Evolutionary conservation across 768 basidiomycete genomes (phyloP), one percentile per base, ranked within the genome.

Genomic region (Boletus subcaerulescens): DNA sequence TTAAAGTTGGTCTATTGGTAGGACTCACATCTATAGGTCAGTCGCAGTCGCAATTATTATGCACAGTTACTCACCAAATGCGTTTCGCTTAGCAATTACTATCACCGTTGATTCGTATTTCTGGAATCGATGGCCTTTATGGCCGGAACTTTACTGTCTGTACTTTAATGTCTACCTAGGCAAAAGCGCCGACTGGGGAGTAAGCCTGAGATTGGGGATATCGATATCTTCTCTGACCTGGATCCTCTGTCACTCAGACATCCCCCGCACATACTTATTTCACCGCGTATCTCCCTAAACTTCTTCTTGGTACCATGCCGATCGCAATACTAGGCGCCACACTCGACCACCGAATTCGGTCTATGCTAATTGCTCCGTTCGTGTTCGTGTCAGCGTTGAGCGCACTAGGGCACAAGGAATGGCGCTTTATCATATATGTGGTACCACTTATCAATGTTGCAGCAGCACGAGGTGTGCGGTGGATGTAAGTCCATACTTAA

Each of bases 371-470:
- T 11, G 81, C 86, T 0, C 75, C 81, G 3, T 26, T 85, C 5
- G 53, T 64, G 1, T 89, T 87, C 56, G 64, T 92, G 9, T 69
- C 65, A 3, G 60, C 86, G 3, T 81, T 98, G 68, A 94, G 93
- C 66, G 75, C 67, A 31, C 75, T 98, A 1, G 86, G 82, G 0
- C 97, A 99, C 73, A 99, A 99, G 68, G 97, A 99, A 72, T 99
- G 97, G 97, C 82, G 97, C 8, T 99, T 99, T 71, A 76, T 98
- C 53, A 80, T 93, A 9, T 98, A 98, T 65, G 79, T 85, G 17
- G 81, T 98, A 0, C 94, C 95, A 0, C 65, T 83, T 3, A 75
- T 93, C 70, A 96, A 97, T 61, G 69, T 94, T 4, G 82, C 86
- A 2, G 93, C 90, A 2, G 87, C 93, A 0, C 70, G 84, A 15